Base-by-base conservation (phyloP, 257 asterid genomes). In the Galeopsis tetrahit region DNA sequence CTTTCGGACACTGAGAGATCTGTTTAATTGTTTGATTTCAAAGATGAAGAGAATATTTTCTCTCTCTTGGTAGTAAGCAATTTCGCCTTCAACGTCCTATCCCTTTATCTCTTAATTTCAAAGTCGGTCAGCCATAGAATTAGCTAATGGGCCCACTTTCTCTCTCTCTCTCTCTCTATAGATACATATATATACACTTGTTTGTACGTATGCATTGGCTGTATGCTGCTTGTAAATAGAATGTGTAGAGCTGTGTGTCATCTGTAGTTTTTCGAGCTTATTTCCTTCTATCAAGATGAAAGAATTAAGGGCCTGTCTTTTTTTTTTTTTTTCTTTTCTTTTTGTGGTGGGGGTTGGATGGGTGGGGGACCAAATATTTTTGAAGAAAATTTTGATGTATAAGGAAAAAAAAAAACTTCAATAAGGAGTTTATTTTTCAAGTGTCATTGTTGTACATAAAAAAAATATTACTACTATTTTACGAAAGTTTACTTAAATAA, bases 201-300 rank as follows among this genome's bases (percentile, higher is more conserved):
- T 44, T 59, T 81, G 84, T 83, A 82, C 64, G 76, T 83, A 83
- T 82, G 78, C 65, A 81, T 90, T 90, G 94, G 92, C 88, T 69
- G 91, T 90, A 77, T 87, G 91, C 93, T 88, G 97, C 95, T 90
- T 87, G 93, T 82, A 85, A 79, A 73, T 61, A 83, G 91, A 85
- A 84, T 83, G 84, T 83, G 88, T 86, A 87, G 91, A 85, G 92
- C 89, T 80, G 66, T 84, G 96, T 83, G 94, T 90, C 87, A 40
- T 73, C 70, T 76, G 82, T 90, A 56, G 89, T 70, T 75, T 81
- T 85, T 85, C 96, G 90, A 88, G 92, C 88, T 68, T 51, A 77
- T 75, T 85, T 78, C 80, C 85, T 68, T 14, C 68, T 82, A 84
- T 79, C 92, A 82, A 87, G 76, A 70, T 75, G 55, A 31, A 15